These are phyloP conservation scores for Drechslerella dactyloides DNA, from an alignment of 2,329 filamentous ascomycete species.

Conservation along the genomic window DNA sequence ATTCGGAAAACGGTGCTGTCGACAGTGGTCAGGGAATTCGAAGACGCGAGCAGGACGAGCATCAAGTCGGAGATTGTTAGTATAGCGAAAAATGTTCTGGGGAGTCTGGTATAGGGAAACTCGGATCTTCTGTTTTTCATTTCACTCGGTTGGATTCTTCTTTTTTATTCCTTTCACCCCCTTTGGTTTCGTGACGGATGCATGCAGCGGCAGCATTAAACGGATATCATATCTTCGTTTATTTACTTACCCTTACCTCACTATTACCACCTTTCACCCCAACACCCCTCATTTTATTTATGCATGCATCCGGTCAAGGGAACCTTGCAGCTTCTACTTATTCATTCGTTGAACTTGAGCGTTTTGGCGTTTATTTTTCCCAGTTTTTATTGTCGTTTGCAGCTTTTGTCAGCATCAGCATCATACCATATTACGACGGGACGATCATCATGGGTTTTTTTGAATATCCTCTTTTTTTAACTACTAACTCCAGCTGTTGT, in stretches of 20 bases:
- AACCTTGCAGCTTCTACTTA: conserved; percentile 36
- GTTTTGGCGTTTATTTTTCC: conserved; percentile 44
- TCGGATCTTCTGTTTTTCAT: background rate
- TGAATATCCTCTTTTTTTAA: conserved; percentile 13
- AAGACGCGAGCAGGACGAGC: conserved; percentile 78
- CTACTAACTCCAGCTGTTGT: conserved; percentile 8
- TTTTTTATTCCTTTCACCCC: background rate
- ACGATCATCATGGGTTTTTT: conserved; percentile 45
- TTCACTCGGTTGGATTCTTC: conserved; percentile 4
- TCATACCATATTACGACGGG: conserved; percentile 46
- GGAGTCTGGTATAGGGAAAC: conserved; percentile 72
- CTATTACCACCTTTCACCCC: conserved; percentile 1
- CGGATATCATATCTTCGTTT: conserved; percentile 16
- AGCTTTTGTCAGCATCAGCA: conserved; percentile 22
- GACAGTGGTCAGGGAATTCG: conserved; percentile 87
- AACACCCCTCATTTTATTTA: conserved; percentile 12
- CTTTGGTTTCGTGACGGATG: background rate
- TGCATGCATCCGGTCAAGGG: conserved; percentile 2
- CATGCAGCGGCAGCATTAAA: background rate
- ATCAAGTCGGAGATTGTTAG: conserved; percentile 82
- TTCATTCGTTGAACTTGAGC: conserved; percentile 46
- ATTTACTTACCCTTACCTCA: conserved; percentile 12
- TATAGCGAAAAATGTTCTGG: conserved; percentile 85
- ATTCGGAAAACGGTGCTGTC: conserved; percentile 88
- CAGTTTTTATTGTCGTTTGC: conserved; percentile 11